phyloP scores from a whole-genome alignment of 2,329 filamentous ascomycete genomes.

The Colletotrichum ledebouriae region DNA sequence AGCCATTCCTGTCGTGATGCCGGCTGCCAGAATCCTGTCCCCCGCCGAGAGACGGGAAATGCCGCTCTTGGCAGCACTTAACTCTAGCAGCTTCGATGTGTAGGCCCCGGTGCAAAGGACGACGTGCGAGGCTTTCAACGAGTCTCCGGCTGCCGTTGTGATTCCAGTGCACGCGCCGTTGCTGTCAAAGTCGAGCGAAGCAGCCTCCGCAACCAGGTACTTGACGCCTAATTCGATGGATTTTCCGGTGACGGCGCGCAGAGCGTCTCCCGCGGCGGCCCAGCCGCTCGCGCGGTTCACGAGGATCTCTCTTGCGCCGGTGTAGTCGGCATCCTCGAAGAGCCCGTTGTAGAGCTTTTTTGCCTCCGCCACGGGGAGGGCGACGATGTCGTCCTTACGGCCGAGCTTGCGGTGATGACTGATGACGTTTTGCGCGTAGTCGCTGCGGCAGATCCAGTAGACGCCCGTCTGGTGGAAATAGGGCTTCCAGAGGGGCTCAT shows the following conservation, averaged over 20 bases:
- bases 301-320: conserved; percentile 69
- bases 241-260: conserved; percentile 66
- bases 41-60: conserved; percentile 63
- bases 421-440: conserved; percentile 65
- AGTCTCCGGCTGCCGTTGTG: conserved; percentile 57
- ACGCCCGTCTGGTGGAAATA: conserved; percentile 73
- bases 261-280: conserved; percentile 71
- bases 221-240: conserved; percentile 69
- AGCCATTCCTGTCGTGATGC: conserved; percentile 70
- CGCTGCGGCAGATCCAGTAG: conserved; percentile 66
- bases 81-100: conserved; percentile 68
- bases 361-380: conserved; percentile 60
- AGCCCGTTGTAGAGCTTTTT: conserved; percentile 68
- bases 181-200: conserved; percentile 57
- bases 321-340: conserved; percentile 72
- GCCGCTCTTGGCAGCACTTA: conserved; percentile 63
- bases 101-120: conserved; percentile 70
- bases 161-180: conserved; percentile 63
- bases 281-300: conserved; percentile 74
- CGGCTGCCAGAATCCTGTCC: conserved; percentile 68
- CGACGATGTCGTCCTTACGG: conserved; percentile 55
- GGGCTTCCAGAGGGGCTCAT: conserved; percentile 67
- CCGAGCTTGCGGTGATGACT: conserved; percentile 65
- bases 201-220: conserved; percentile 68
- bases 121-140: conserved; percentile 63